Percentiles rank a stretch among this genome's conserved stretches.
Evolutionary conservation across 225 moss, liverwort and hornwort species (phyloP).

Genomic region (Rhytidiadelphus loreus): DNA sequence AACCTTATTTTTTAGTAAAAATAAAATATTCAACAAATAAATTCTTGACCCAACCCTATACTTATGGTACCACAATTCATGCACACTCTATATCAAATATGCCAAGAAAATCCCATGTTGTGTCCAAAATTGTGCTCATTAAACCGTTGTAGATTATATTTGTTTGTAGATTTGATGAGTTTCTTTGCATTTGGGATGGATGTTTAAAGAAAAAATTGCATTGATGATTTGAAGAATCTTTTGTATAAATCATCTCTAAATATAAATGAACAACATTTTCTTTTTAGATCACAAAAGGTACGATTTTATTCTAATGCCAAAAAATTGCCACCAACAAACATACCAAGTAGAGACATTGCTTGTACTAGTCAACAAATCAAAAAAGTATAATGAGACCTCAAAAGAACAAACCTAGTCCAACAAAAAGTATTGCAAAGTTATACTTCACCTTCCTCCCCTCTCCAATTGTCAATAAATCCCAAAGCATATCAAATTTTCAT

Average conservation of each 20-base stretch:
- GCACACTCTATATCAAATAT: not conserved
- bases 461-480: fast-evolving
- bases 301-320: not conserved
- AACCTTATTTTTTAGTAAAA: not conserved
- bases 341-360: not conserved
- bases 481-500: not conserved
- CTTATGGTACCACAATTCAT: fast-evolving
- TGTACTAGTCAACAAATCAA: not conserved
- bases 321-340: fast-evolving
- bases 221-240: not conserved
- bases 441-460: not conserved
- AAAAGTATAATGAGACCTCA: not conserved
- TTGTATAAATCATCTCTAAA: not conserved
- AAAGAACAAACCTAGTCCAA: not conserved
- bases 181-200: not conserved
- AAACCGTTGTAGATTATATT: fast-evolving
- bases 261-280: too few species aligned
- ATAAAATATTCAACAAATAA: too few species aligned
- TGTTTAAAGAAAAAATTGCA: not conserved
- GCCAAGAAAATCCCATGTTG: fast-evolving
- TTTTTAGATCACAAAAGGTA: not conserved
- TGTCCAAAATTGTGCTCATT: fast-evolving
- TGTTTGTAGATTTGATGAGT: not conserved
- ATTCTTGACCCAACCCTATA: fast-evolving
- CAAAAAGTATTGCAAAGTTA: not conserved